Evolutionary conservation across 2,329 filamentous ascomycete genomes (phyloP).

Genomic region (Aspergillus pseudoviridinutans): DNA sequence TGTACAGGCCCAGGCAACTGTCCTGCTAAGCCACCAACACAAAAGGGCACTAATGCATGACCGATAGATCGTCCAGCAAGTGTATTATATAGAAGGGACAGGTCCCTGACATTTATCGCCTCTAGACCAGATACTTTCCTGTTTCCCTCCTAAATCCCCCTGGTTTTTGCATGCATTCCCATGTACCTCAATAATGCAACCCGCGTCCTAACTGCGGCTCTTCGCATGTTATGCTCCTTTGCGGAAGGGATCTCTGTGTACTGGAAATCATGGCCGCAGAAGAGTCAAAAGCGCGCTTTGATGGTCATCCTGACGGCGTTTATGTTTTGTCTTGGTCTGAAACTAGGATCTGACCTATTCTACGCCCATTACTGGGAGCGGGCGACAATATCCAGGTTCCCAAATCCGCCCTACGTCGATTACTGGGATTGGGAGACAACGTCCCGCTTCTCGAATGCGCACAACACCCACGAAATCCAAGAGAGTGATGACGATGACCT

Average conservation of each 20-base stretch:
- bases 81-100: background rate
- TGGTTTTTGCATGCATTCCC: background rate
- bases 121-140: background rate
- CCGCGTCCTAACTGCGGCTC: background rate
- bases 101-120: background rate
- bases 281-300: background rate
- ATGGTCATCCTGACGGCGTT: background rate
- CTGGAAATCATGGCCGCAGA: background rate
- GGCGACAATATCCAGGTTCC: too few species aligned
- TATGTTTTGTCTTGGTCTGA: background rate
- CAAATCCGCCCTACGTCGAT: background rate
- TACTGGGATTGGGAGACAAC: background rate
- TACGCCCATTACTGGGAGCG: background rate
- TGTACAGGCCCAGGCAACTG: too few species aligned
- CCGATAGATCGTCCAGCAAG: background rate
- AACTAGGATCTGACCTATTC: background rate
- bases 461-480: too few species aligned
- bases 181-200: background rate
- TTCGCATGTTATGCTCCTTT: background rate
- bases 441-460: background rate
- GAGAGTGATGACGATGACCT: background rate
- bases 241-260: background rate
- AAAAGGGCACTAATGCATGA: background rate
- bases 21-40: too few species aligned
- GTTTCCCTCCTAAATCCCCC: background rate